Conservation (phyloP, 1,284 basidiomycete genomes). For the Heterobasidion parviporum region DNA sequence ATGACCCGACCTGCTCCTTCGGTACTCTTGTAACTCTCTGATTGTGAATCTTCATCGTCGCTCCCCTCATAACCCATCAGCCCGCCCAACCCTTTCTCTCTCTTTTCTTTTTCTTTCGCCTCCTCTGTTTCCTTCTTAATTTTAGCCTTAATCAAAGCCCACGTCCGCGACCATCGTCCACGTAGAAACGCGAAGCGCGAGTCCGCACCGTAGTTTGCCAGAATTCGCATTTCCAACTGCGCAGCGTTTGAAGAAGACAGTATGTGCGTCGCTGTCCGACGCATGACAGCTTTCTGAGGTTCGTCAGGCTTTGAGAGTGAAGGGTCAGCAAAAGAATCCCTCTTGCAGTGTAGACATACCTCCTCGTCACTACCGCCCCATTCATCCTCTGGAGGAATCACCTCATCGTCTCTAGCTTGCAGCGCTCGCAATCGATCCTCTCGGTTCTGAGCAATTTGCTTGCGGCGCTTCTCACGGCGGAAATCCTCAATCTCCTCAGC, state of each 20-base stretch:
- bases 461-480: conserved; percentile 54
- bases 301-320: conserved; percentile 51
- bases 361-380: conserved; percentile 74
- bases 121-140: conserved; percentile 26
- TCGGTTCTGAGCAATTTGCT: conserved; percentile 48
- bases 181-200: conserved; percentile 70
- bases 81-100: conserved; percentile 31
- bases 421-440: conserved; percentile 59
- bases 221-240: conserved; percentile 79
- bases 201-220: conserved; percentile 74
- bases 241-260: conserved; percentile 63
- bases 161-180: conserved; percentile 61
- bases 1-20: background rate
- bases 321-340: background rate
- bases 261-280: conserved; percentile 64
- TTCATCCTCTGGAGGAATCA: conserved; percentile 30
- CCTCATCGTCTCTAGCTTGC: conserved; percentile 29
- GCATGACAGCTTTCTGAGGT: conserved; percentile 59
- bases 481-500: conserved; percentile 61
- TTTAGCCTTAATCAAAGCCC: conserved; percentile 44
- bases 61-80: conserved; percentile 22
- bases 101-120: conserved; percentile 20
- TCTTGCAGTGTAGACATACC: conserved; percentile 30
- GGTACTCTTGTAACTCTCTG: background rate
- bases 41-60: background rate